Evolutionary conservation across 2,329 filamentous ascomycete genomes (phyloP), one percentile per base, ranked within the genome.

Genomic region (Calonectria honghensis): DNA sequence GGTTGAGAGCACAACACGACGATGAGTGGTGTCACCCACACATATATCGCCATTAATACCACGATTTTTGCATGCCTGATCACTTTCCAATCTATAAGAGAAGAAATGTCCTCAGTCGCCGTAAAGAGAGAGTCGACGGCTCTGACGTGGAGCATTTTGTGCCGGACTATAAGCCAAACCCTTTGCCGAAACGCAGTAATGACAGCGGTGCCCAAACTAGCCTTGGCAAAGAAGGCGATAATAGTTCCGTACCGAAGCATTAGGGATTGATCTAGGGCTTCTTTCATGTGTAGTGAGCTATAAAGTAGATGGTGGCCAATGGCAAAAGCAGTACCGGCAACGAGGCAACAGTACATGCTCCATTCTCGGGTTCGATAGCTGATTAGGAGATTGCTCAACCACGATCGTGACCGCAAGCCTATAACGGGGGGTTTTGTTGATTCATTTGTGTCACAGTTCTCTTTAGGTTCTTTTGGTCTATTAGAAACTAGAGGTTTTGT

Each of bases 191-290:
- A 77, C 39, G 79, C 79, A 1, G 80, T 65, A 13, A 78, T 73
- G n/a, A 78, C 76, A 4, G 77, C 76, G 24, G 75, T 75, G 6
- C 77, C 66, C 29, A 81, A 77, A 32, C 74, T 78, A 4, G 79
- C 78, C 35, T 81, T 81, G 16, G 79, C 77, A 24, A 80, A 48
- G 27, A 81, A 81, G 2, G 79, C 79, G 7, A 81, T 64, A 51
- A 63, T 29, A 0, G 52, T 77, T 0, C 76, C 72, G 2, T 75
- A 77, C 1, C 73, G 57, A 5, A 72, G 39, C 73, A 73, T 76
- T 0, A 20, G 5, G 0, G 54, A 68, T 16, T 75, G 73, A 3
- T 59, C 32, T 0, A 2, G 18, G 0, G 70, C 72, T 0, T 65
- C 24, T 24, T 50, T 14, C 0, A n/a, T 59, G 2, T 75, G 29